phyloP scores from a whole-genome alignment of 257 asterid species.

The Agastache rugosa region DNA sequence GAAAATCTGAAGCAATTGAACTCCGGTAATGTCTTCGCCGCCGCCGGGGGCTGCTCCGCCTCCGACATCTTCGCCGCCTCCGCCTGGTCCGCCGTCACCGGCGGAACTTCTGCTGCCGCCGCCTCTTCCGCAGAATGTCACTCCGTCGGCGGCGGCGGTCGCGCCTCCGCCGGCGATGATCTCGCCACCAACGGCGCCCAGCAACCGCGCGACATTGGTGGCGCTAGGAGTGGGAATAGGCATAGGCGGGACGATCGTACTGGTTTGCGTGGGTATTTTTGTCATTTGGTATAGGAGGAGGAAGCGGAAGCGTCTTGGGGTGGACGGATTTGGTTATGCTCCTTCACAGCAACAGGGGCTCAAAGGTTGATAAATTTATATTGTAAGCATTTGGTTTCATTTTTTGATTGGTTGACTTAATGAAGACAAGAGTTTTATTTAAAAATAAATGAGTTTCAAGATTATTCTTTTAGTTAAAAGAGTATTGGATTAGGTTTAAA shows the following conservation, averaged over 20 bases:
- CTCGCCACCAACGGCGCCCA: conserved; percentile 36
- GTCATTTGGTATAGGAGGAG: conserved; percentile 73
- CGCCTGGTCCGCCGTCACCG: conserved; percentile 51
- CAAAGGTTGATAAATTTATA: conserved; percentile 53
- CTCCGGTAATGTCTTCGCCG: conserved; percentile 48
- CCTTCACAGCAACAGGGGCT: conserved; percentile 44
- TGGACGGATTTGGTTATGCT: conserved; percentile 45
- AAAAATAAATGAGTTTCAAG: neutral
- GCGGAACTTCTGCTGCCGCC: conserved; percentile 41
- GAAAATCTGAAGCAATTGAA: conserved; percentile 27
- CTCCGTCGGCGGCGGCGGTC: conserved; percentile 27
- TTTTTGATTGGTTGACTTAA: conserved; percentile 23
- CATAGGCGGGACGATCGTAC: conserved; percentile 77
- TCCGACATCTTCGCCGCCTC: conserved; percentile 37
- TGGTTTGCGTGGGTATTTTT: conserved; percentile 68
- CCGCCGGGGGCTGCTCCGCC: conserved; percentile 43
- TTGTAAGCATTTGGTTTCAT: neutral
- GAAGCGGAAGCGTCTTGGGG: conserved; percentile 53
- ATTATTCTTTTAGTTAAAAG: neutral
- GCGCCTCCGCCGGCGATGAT: conserved; percentile 8
- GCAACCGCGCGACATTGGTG: conserved; percentile 47
- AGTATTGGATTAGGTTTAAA: conserved; percentile 19
- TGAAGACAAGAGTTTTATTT: conserved; percentile 27
- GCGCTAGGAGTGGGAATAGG: conserved; percentile 90
- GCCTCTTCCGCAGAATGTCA: conserved; percentile 39